Conservation (phyloP, 2,329 filamentous ascomycete genomes). For the Fusarium piperis region DNA sequence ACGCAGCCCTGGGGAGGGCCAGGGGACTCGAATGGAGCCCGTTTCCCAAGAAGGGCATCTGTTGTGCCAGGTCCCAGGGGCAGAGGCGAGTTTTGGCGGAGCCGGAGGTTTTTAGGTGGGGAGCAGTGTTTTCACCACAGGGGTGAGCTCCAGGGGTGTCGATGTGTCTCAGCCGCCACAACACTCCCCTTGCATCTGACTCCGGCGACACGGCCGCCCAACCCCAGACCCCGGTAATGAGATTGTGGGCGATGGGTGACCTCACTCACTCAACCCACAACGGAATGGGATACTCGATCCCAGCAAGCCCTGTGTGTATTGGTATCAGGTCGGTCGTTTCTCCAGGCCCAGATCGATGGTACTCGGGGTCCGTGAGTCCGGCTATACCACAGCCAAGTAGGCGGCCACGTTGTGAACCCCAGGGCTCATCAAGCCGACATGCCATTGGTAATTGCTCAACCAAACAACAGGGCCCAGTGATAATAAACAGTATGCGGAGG, state of each 20-base stretch:
- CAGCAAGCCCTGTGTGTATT: constrained; percentile 4
- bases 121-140: constrained; percentile 19
- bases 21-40: constrained; percentile 18
- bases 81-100: constrained; percentile 33
- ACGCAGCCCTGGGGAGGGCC: constrained; percentile 25
- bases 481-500: constrained; percentile 1
- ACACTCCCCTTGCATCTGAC: constrained; percentile 23
- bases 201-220: constrained; percentile 14
- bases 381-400: constrained; percentile 4
- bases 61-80: constrained; percentile 37
- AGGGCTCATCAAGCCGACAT: background rate
- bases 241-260: constrained; percentile 16
- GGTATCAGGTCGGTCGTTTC: constrained; percentile 31
- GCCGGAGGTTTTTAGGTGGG: constrained; percentile 35
- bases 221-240: constrained; percentile 25
- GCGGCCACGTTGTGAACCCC: background rate
- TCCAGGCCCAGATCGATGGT: constrained; percentile 10
- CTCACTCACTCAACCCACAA: constrained; percentile 13
- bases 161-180: constrained; percentile 34
- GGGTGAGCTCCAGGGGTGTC: constrained; percentile 30
- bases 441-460: constrained; percentile 21
- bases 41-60: constrained; percentile 28
- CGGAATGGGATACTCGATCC: background rate
- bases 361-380: constrained; percentile 10
- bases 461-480: constrained; percentile 13